Evolutionary conservation across 1,284 basidiomycete genomes (phyloP).

Genomic region (Ustilago vetiveriae): DNA sequence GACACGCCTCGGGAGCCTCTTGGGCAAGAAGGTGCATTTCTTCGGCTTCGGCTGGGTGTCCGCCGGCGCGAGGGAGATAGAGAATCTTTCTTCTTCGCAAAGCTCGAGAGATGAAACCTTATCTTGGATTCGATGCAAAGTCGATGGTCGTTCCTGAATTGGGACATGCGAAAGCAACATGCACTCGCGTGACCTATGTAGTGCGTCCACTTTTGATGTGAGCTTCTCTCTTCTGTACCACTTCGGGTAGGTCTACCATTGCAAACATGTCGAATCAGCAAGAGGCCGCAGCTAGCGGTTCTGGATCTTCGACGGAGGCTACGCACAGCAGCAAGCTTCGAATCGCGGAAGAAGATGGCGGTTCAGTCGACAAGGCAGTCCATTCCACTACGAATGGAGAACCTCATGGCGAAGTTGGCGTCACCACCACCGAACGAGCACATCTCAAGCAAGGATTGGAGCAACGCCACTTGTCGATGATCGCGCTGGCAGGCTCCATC

Average conservation of each 20-base stretch:
- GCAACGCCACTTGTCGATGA: conserved; percentile 56
- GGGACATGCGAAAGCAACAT: not conserved
- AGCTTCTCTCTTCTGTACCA: not conserved
- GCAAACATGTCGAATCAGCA: conserved; percentile 10
- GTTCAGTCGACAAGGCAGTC: conserved; percentile 15
- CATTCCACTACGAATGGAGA: conserved; percentile 4
- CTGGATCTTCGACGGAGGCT: conserved; percentile 16
- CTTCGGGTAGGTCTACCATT: no score
- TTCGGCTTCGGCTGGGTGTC: not conserved
- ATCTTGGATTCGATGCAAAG: no score
- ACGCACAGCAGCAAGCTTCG: conserved; percentile 34
- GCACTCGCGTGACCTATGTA: no score
- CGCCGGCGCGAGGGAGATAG: not conserved
- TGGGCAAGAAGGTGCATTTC: no score
- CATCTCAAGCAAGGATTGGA: conserved; percentile 49
- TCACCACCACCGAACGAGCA: conserved; percentile 17
- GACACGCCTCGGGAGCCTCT: no score
- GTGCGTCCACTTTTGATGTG: no score
- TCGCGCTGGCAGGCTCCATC: conserved; percentile 55
- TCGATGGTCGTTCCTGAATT: not conserved
- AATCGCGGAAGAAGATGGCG: conserved; percentile 21
- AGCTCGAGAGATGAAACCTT: not conserved
- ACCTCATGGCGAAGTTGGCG: conserved; percentile 10
- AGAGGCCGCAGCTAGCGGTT: conserved; percentile 1
- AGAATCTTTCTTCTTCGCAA: not conserved